These are phyloP conservation scores for Aspergillus sp. DNA, from an alignment of 2,329 filamentous ascomycete species.

Conservation along the genomic window DNA sequence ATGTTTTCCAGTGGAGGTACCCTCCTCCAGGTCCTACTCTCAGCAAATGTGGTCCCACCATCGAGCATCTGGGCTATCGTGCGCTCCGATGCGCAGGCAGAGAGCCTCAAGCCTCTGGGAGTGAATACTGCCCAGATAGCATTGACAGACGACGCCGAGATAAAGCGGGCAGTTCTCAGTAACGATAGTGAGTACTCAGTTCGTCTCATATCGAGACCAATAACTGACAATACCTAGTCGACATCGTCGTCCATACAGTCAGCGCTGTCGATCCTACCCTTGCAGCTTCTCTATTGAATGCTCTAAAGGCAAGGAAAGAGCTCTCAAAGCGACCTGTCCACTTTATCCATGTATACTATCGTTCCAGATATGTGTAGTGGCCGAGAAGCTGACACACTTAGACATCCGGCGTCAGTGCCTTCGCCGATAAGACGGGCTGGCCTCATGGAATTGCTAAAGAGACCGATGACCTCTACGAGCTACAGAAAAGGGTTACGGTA, in stretches of 20 bases:
- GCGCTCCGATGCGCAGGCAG: neutral
- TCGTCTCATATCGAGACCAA: neutral
- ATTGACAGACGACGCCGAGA: neutral
- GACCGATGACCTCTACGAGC: neutral
- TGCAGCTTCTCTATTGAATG: neutral
- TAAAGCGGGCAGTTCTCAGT: neutral
- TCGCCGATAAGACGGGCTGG: neutral
- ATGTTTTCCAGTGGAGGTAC: neutral
- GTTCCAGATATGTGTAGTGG: no score
- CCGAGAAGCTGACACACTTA: neutral
- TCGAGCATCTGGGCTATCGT: neutral
- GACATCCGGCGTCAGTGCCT: neutral
- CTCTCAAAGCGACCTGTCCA: neutral
- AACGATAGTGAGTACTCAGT: neutral
- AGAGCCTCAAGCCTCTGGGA: neutral
- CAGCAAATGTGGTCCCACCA: neutral
- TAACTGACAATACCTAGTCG: neutral
- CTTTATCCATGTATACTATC: neutral
- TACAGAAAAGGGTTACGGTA: neutral
- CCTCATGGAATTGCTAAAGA: neutral
- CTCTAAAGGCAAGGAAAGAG: neutral
- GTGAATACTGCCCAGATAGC: neutral
- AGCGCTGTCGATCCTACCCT: neutral
- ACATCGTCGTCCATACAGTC: neutral
- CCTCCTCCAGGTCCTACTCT: neutral